phyloP scores from a whole-genome alignment of 768 basidiomycete genomes.

The Hydnum rufescens region DNA sequence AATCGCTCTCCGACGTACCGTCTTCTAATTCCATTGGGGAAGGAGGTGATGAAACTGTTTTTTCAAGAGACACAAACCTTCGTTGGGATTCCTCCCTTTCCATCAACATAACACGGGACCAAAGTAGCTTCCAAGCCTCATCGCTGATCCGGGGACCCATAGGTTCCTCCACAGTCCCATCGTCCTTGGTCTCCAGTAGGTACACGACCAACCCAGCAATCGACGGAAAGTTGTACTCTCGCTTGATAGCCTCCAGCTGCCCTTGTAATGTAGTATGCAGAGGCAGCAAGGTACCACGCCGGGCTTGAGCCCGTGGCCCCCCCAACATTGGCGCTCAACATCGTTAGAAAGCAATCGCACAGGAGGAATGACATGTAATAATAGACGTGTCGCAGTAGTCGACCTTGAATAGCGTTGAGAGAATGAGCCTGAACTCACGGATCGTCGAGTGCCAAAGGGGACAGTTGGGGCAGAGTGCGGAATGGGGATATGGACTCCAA shows the following conservation, averaged over 20 bases:
- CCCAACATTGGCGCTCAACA: slow-evolving; percentile 22
- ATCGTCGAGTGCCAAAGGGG: slow-evolving; percentile 9
- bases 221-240: slow-evolving; percentile 82
- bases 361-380: slow-evolving; percentile 75
- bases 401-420: slow-evolving; percentile 18
- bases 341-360: slow-evolving; percentile 41
- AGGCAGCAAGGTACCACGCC: slow-evolving; percentile 71
- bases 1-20: not conserved
- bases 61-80: not conserved
- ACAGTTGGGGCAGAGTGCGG: slow-evolving; percentile 23
- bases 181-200: slow-evolving; percentile 29
- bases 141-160: slow-evolving; percentile 67
- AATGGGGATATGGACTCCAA: slow-evolving; percentile 58
- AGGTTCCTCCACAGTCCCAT: slow-evolving; percentile 19
- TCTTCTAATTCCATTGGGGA: not conserved
- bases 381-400: slow-evolving; percentile 32
- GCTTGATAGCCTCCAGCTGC: slow-evolving; percentile 73
- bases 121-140: slow-evolving; percentile 75
- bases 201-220: slow-evolving; percentile 70
- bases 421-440: slow-evolving; percentile 20
- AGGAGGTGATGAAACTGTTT: not conserved
- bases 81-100: not conserved
- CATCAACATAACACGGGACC: slow-evolving; percentile 21
- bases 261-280: slow-evolving; percentile 65
- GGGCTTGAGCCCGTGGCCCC: slow-evolving; percentile 62